A percentile compares a stretch with the other conserved stretches of the same genome.
phyloP scores from a whole-genome alignment of 768 basidiomycete species.

The Cystobasidium tubakii region DNA sequence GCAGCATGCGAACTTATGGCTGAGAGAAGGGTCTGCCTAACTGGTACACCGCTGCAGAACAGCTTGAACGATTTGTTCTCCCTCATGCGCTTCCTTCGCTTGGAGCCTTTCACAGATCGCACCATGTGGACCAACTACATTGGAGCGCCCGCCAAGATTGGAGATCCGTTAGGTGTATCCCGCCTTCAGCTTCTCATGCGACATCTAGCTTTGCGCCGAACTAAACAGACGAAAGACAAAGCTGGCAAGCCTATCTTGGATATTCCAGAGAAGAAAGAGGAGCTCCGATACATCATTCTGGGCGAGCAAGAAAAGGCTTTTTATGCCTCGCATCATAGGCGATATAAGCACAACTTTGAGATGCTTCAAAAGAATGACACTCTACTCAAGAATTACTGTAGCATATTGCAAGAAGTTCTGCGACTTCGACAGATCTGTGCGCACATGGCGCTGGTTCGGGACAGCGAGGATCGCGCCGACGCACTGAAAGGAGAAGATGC shows the following conservation, averaged over 20 bases:
- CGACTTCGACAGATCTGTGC: conserved; percentile 97
- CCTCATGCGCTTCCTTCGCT: conserved; percentile 86
- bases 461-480: conserved; percentile 50
- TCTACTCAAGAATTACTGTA: conserved; percentile 97
- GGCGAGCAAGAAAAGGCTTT: conserved; percentile 72
- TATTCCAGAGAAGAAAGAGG: conserved; percentile 83
- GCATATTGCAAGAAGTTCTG: conserved; percentile 90
- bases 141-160: conserved; percentile 84
- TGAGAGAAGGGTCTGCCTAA: conserved; percentile 83
- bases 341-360: conserved; percentile 86
- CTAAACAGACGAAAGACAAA: conserved; percentile 76
- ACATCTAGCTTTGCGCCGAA: conserved; percentile 89
- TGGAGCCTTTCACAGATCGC: conserved; percentile 89
- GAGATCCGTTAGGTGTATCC: conserved; percentile 71
- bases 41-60: conserved; percentile 99
- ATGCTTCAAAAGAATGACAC: conserved; percentile 80
- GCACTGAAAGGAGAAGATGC: conserved; percentile 60
- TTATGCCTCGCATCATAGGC: conserved; percentile 80
- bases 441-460: conserved; percentile 76
- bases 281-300: conserved; percentile 77
- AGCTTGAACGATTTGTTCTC: conserved; percentile 97
- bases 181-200: conserved; percentile 97
- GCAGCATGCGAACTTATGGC: conserved; percentile 93
- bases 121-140: conserved; percentile 87
- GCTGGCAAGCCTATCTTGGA: conserved; percentile 79